Evolutionary conservation across 106 monocot genomes (phyloP), one percentile per base, ranked within the genome.

Genomic region (Dendrobium officinale): DNA sequence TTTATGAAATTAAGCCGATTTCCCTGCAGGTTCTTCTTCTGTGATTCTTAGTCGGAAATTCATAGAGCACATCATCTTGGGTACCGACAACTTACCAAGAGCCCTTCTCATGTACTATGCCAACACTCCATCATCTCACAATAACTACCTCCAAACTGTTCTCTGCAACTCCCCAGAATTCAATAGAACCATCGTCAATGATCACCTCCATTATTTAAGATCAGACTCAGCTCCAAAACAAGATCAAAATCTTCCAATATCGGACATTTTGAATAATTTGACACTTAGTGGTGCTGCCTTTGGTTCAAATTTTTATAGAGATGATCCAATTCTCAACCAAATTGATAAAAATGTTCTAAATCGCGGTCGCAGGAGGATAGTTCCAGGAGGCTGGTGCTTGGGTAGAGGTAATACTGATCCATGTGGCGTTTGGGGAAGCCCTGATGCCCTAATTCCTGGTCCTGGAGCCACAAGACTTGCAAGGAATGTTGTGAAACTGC

Each of bases 331-430:
- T 55, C 92, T 97, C 33, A 85, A 94, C 40, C 82, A 54, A 20
- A 92, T 97, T 61, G 96, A 97, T 73, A 37, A 75, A 54, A 84
- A 92, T 77, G 67, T 94, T 75, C 55, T 97, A 75, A 81, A 82
- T 67, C 92, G 90, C 1, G 68, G 67, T 55, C 85, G 78, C 4
- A 77, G 61, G 24, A 79, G 15, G 61, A 76, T 92, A 74, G 86
- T 84, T 31, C 88, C 89, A 2, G 97, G 97, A 19, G 97, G 94
- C 2, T 98, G 97, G 97, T 98, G 97, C 70, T 81, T 98, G 55
- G 92, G 91, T 33, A 24, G 49, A 49, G 82, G 77, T 2, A 66
- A 51, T 42, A 76, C 18, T 19, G 94, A 89, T 81, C 88, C 90
- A 13, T 98, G 97, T 73, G n/a, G 81, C 1, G 80, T 88, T 54